These are phyloP conservation scores for Candida qinlingensis DNA, from an alignment of 805 yeast genomes.

Conservation along the genomic window DNA sequence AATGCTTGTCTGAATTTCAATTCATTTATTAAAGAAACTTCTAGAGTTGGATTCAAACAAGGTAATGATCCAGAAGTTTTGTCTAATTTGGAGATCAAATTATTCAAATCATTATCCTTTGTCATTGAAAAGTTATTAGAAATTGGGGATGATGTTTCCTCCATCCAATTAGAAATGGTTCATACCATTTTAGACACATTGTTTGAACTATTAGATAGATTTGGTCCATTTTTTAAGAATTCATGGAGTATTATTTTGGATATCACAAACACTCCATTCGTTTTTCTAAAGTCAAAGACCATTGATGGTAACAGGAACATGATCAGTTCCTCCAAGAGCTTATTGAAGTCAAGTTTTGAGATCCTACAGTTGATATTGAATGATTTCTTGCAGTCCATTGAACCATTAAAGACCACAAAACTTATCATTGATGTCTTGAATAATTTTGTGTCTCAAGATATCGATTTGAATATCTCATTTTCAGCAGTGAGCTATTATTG, in stretches of 20 bases:
- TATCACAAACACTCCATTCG: conserved; percentile 55
- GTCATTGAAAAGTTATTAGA: conserved; percentile 39
- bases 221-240: conserved; percentile 54
- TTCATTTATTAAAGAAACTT: conserved; percentile 35
- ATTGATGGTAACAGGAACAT: conserved; percentile 21
- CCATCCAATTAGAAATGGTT: conserved; percentile 65
- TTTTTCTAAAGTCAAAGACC: conserved; percentile 25
- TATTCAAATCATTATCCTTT: conserved; percentile 43
- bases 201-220: conserved; percentile 70
- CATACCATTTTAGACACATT: conserved; percentile 57
- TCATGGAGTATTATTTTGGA: conserved; percentile 73
- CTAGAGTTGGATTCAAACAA: conserved; percentile 17
- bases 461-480: conserved; percentile 82
- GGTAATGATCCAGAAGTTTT: conserved; percentile 1
- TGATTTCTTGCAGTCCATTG: conserved; percentile 67
- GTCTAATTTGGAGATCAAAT: conserved; percentile 37
- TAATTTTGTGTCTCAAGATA: conserved; percentile 63
- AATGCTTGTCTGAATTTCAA: conserved; percentile 47
- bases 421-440: conserved; percentile 66
- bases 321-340: conserved; percentile 16
- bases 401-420: conserved; percentile 57
- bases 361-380: conserved; percentile 79
- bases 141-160: conserved; percentile 31
- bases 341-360: conserved; percentile 69
- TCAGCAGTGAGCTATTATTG: conserved; percentile 90